Evolutionary conservation across 1,284 basidiomycete genomes (phyloP).

Genomic region (Exobasidium cylindrosporum): DNA sequence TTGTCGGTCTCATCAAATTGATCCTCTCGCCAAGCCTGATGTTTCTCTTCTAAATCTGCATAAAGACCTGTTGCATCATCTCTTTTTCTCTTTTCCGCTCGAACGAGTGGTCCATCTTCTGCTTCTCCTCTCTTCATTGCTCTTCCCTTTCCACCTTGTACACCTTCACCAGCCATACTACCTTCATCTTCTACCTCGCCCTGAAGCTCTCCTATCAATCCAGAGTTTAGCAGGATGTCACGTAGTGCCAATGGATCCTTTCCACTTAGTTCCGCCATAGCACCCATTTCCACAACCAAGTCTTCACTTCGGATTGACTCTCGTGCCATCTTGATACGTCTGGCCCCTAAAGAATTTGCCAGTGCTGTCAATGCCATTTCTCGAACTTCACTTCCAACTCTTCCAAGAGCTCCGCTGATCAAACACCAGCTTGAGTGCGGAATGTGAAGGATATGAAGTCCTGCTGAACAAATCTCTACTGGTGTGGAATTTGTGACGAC

Average conservation of each 20-base stretch:
- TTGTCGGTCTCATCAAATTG: constrained; percentile 10
- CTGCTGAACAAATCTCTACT: constrained; percentile 28
- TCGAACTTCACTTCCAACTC: constrained; percentile 23
- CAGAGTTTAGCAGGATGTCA: constrained; percentile 26
- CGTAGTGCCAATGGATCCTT: constrained; percentile 30
- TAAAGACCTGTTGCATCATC: constrained; percentile 21
- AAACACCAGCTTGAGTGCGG: constrained; percentile 31
- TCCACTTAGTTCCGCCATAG: constrained; percentile 33
- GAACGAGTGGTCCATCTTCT: constrained; percentile 36
- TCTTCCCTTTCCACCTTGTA: constrained; percentile 30
- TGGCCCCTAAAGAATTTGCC: constrained; percentile 27
- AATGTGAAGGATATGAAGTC: constrained; percentile 31
- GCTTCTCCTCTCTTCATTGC: constrained; percentile 26
- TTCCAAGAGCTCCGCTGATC: constrained; percentile 27
- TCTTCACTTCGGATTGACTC: constrained; percentile 20
- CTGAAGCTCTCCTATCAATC: constrained; percentile 16
- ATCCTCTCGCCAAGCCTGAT: constrained; percentile 18
- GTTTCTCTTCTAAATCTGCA: neutral
- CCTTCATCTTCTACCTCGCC: constrained; percentile 24
- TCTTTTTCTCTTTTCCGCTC: constrained; percentile 26
- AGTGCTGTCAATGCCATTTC: constrained; percentile 32
- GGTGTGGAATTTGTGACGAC: constrained; percentile 26
- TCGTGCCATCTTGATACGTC: constrained; percentile 19
- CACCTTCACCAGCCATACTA: constrained; percentile 14
- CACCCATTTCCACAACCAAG: constrained; percentile 18